A percentile compares a stretch with the other conserved stretches of the same genome.
Conservation (phyloP, 345 rosid species). For the Eucalyptus curtisii region DNA sequence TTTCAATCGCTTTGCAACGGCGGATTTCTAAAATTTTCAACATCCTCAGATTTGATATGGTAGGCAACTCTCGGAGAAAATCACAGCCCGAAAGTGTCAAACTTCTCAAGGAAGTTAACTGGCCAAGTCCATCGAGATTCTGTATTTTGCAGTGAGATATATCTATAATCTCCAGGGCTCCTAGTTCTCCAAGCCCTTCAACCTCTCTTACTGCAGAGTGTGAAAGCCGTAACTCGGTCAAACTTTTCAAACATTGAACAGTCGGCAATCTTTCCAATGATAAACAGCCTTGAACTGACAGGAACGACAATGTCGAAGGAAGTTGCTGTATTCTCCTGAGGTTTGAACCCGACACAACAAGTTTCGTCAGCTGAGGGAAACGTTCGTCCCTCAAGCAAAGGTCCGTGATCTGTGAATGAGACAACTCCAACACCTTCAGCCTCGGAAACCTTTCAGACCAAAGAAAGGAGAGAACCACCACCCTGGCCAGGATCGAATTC, state of each 20-base stretch:
- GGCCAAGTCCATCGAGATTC: not conserved
- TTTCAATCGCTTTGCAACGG: not conserved
- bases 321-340: not conserved
- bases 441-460: not conserved
- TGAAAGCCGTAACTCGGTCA: not conserved
- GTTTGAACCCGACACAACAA: not conserved
- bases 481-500: not conserved
- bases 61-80: not conserved
- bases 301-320: not conserved
- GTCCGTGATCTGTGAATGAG: not conserved
- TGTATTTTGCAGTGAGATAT: not conserved
- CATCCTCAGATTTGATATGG: not conserved
- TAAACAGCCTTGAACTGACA: not conserved
- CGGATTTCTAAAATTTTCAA: not conserved
- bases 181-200: not conserved
- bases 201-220: not conserved
- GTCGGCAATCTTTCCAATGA: not conserved
- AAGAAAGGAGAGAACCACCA: not conserved
- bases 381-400: not conserved
- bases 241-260: not conserved
- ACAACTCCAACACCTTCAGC: not conserved
- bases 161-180: not conserved
- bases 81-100: not conserved
- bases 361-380: not conserved
- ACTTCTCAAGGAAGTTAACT: not conserved